Percentiles rank a stretch among this genome's conserved stretches.
phyloP scores from a whole-genome alignment of 148 eudicot species.

The Rhododendron molle region DNA sequence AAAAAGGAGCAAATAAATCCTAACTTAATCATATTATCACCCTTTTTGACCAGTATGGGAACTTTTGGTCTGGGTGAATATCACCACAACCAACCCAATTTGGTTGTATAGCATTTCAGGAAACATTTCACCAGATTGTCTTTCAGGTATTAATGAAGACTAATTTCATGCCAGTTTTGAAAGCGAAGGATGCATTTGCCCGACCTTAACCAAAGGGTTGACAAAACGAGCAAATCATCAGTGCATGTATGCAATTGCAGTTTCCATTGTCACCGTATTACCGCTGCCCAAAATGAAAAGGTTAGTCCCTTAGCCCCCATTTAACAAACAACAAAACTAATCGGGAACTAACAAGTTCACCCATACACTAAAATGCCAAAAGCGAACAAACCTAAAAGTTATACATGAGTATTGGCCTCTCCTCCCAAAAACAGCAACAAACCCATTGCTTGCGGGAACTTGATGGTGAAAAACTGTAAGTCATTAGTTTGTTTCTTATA shows the following conservation, averaged over 20 bases:
- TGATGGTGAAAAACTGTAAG: neutral
- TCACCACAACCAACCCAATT: neutral
- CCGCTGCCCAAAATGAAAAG: neutral
- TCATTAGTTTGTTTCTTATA: neutral
- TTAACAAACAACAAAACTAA: neutral
- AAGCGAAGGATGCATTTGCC: neutral
- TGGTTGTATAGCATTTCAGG: neutral
- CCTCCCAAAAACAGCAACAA: neutral
- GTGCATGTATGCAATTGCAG: neutral
- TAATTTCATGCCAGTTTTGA: neutral
- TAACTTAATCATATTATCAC: neutral
- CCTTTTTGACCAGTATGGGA: neutral
- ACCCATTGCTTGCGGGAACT: neutral
- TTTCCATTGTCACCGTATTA: neutral
- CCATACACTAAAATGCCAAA: neutral
- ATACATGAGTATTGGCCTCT: neutral
- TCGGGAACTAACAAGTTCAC: neutral
- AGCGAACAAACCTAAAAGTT: neutral
- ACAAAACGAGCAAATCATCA: neutral
- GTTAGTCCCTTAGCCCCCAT: neutral
- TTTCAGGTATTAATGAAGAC: neutral
- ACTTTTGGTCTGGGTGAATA: neutral
- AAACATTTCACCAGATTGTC: neutral
- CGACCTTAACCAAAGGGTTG: neutral
- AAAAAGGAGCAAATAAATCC: neutral